Base-by-base conservation (phyloP, 495 filamentous ascomycete genomes). In the Beverwykella pulmonaria region DNA sequence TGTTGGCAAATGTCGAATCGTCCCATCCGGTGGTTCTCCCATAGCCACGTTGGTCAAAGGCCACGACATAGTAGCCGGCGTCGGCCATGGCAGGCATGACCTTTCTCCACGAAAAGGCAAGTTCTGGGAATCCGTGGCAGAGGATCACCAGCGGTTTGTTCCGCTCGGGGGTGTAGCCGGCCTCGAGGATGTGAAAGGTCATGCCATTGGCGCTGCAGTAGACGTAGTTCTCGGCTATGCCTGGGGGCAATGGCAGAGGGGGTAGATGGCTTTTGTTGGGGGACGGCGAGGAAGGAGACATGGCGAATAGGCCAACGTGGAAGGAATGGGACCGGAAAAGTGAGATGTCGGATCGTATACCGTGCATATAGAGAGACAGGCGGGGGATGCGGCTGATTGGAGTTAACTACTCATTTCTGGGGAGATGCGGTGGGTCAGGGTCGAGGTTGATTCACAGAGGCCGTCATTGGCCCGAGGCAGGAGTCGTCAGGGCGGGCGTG, bases 31-130 rank as follows among this genome's bases (percentile, higher is more conserved):
- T 83, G 0, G 87, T 90, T 47, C 86, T 81, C 17, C 88, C 88
- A 69, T 89, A 91, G 22, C 87, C 87, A 41, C 88, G 82, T 67
- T 89, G 86, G 74, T 91, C 88, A 46, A 83, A 82, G 1, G 87
- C 87, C 5, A 90, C 82, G 58, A 85, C 85, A 73, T 86, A 79
- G 74, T 84, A 90, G 30, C 84, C 85, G 1, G 82, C 77, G 4
- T 65, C 73, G 10, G 87, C 83, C 23, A 91, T 74, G 1, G 74
- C 54, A 19, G 83, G 82, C 61, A 90, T 79, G 14, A 88, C 74
- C 48, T 86, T 84, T 59, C 87, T 85, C 87, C 87, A 90, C 32
- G 87, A 88, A 74, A 82, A 90, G 49, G 87, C 86, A 20, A 90
- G 79, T 69, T 90, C 87, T 8, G 87, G 87, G 67, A 83, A 90